Base-by-base conservation (phyloP, 768 basidiomycete species). In the Gelatoporia subvermispora region DNA sequence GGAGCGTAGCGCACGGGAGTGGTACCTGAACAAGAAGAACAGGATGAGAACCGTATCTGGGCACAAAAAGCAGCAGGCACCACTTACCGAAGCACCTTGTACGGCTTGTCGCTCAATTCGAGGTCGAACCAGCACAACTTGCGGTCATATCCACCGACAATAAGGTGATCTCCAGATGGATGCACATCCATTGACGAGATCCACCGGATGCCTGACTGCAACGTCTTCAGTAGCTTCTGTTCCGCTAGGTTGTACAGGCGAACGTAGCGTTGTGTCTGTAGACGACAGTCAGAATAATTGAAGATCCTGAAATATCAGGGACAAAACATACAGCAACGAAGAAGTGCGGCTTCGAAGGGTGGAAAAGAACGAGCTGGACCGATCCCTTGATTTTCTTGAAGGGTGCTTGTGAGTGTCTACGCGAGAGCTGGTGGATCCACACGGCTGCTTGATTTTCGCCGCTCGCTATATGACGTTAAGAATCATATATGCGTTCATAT, bases 91-190 rank as follows among this genome's bases (percentile, higher is more conserved):
- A 99, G 72, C 47, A 96, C 82, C 71, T 96, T 97, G 78, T 95
- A 99, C 1, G 96, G 96, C 66, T 95, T 96, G 54, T 90, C 87
- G 57, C 87, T 91, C 47, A 99, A 81, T 61, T 98, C 96, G 55
- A 99, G 74, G 72, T 99, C 96, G 67, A 98, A 98, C 96, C 96
- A 99, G 66, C 93, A 94, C 15, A 99, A 72, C 66, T 97, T 96
- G 57, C 89, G 85, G 71, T 99, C 96, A 67, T 98, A 98, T 41
- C 92, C 92, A 50, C 96, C 96, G 43, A 99, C 90, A 52, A 99
- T 92, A 52, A 99, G 73, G 72, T 99, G 93, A 60, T 98, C 94
- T 23, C 92, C 92, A 43, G 87, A 86, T 18, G 95, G 91, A 68
- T 99, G 96, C 21, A 99, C 79, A 64, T 98, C 94, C 85, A 99